phyloP scores from a whole-genome alignment of 2,329 filamentous ascomycete species.

The Ustulina deusta region DNA sequence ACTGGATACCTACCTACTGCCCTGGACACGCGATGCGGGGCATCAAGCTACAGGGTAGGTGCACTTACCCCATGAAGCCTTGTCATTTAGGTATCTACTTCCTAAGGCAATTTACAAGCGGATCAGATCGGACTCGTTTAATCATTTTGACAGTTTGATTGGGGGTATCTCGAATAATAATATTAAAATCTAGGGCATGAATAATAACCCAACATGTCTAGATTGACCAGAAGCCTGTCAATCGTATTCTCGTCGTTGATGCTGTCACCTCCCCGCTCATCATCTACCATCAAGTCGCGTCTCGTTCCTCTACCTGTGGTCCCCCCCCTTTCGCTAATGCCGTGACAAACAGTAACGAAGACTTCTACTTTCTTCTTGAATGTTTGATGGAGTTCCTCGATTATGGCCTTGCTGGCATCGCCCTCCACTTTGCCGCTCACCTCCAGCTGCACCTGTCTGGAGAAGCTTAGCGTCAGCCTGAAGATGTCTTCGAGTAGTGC shows the following conservation, averaged over 20 bases:
- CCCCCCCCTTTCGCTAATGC: slow-evolving; percentile 72
- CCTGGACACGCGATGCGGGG: slow-evolving; percentile 42
- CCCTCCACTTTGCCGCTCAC: slow-evolving; percentile 52
- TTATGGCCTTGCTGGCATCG: slow-evolving; percentile 46
- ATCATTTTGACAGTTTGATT: slow-evolving; percentile 16
- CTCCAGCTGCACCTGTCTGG: slow-evolving; percentile 61
- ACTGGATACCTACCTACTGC: too few species aligned
- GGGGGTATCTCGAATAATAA: slow-evolving; percentile 44
- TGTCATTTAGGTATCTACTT: background rate
- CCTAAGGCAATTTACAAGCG: background rate
- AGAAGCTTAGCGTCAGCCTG: slow-evolving; percentile 76
- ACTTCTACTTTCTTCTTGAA: slow-evolving; percentile 80
- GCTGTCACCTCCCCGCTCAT: slow-evolving; percentile 53
- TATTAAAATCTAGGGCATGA: slow-evolving; percentile 47
- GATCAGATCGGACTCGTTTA: background rate
- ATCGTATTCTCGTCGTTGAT: slow-evolving; percentile 69
- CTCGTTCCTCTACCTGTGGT: slow-evolving; percentile 53
- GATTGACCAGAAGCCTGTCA: slow-evolving; percentile 73
- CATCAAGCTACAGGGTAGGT: slow-evolving; percentile 13
- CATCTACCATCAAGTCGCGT: slow-evolving; percentile 49
- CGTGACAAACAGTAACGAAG: slow-evolving; percentile 79
- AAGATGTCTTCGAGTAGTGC: slow-evolving; percentile 83
- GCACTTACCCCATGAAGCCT: background rate
- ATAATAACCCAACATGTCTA: slow-evolving; percentile 80
- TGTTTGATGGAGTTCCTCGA: slow-evolving; percentile 66